These are phyloP conservation scores for Pichia sp. DNA, from an alignment of 1,139 yeast genomes.

Conservation along the genomic window DNA sequence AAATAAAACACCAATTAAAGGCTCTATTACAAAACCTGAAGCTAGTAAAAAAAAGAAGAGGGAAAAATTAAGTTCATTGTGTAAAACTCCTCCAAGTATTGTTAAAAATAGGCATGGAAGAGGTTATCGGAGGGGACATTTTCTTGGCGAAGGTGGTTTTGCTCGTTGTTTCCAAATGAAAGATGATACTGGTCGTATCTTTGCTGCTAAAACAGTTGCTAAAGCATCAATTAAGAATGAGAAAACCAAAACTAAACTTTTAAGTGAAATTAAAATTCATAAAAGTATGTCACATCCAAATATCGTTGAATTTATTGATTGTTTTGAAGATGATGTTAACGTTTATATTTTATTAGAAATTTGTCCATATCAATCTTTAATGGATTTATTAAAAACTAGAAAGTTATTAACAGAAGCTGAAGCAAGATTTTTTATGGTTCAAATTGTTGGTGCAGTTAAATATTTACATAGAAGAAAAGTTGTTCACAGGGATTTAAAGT, in stretches of 20 bases:
- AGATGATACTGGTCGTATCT: constrained; percentile 75
- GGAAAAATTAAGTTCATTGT: constrained; percentile 79
- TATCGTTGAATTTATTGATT: constrained; percentile 85
- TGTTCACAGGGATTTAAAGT: constrained; percentile 91
- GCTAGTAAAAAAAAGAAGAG: constrained; percentile 53
- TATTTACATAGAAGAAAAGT: constrained; percentile 89
- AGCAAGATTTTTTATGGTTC: constrained; percentile 84
- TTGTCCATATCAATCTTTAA: constrained; percentile 87
- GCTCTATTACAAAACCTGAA: constrained; percentile 28
- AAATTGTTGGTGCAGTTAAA: constrained; percentile 88
- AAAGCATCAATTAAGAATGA: constrained; percentile 88
- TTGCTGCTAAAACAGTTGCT: constrained; percentile 97
- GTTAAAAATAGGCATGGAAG: constrained; percentile 83
- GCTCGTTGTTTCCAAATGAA: constrained; percentile 98
- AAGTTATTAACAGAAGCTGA: constrained; percentile 85
- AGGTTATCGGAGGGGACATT: constrained; percentile 85
- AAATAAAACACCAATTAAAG: constrained; percentile 27
- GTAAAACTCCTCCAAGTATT: constrained; percentile 92
- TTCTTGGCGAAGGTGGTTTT: constrained; percentile 97
- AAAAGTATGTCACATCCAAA: constrained; percentile 84
- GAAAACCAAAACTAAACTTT: constrained; percentile 80
- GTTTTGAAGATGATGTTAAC: constrained; percentile 91
- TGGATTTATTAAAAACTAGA: constrained; percentile 85
- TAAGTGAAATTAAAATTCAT: constrained; percentile 94
- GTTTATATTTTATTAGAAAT: constrained; percentile 91